Base-by-base conservation (phyloP, 805 yeast genomes). In the Kodamaea laetipori region DNA sequence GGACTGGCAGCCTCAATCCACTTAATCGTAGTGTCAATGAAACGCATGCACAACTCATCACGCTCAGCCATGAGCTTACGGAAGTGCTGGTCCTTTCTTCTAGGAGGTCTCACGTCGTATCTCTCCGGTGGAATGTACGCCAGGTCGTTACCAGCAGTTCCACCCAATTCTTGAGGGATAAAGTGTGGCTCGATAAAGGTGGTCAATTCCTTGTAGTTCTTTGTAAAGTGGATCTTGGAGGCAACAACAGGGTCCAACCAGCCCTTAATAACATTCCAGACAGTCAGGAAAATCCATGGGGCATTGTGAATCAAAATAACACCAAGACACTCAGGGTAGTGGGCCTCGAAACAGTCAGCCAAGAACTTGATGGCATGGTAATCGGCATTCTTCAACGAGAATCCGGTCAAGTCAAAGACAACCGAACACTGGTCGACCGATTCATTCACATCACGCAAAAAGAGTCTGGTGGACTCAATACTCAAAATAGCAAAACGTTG, bases 181-280 rank as follows among this genome's bases (percentile, higher is more conserved):
- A 78, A 71, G 19, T 78, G 69, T 21, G 66, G 58, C 35, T 78
- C 81, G 30, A 92, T 79, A 60, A 70, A 80, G 52, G 84, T 74
- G 37, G 69, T 71, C 55, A 92, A 66, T 44, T 94, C 97, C 44
- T 80, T 77, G 18, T 70, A 61, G 51, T 72, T 73, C 57, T 86
- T 84, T 17, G 96, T 86, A 67, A 92, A 94, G 34, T 80, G 78
- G 55, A 94, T 88, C 66, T 92, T 92, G 18, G 92, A 76, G 0
- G 97, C 96, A 43, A 92, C 97, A 17, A 88, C 97, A 2, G 98
- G 98, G 61, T 94, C 98, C 45, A 92, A 73, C 98, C 97, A 92
- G 55, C 84, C 82, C 64, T 88, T 89, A 55, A 94, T 81, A 53
- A 92, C 80, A 53, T 83, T 85, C 98, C 99, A 94, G 47, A 92